Evolutionary conservation across 192 early-diverging fungal species (phyloP), one percentile per base, ranked within the genome.

Genomic region (Backusella psychrophila): DNA sequence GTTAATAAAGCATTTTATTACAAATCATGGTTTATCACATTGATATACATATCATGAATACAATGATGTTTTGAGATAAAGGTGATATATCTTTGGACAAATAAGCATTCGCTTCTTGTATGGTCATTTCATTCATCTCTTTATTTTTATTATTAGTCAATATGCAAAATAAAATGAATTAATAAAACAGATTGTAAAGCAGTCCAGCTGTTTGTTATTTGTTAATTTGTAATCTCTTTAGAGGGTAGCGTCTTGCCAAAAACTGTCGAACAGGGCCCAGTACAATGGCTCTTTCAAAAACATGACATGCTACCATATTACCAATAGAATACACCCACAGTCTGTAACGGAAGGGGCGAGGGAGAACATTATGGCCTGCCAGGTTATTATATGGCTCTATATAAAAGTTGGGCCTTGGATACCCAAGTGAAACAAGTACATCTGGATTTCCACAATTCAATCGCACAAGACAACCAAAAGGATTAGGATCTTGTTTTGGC

Each of bases 391-490:
- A 93, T 4, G 75, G 80, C 73, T 82, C 82, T 52, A 89, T 79
- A 53, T 67, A 9, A 75, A 89, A 85, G 7, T 82, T 77, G 15
- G 86, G 84, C 21, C 59, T 66, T 1, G 72, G 65, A 73, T 84
- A 82, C 0, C 79, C 81, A 9, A 92, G 67, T 0, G 41, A 53
- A 11, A 77, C 83, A 14, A 84, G 63, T 71, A 86, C 78, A 9
- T 65, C 84, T 12, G 79, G 66, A 1, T 87, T 82, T 34, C 92
- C 92, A 75, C 92, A 93, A 83, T 93, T 93, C 49, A 90, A 77
- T 17, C 87, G 83, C 29, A 75, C 49, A 41, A 85, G 52, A 75
- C 92, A 93, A n/a, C 84, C 83, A 39, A 88, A 81, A n/a, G 56
- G 29, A 80, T 92, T 93, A 15, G 92, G 92, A 69, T 88, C 84